These are phyloP conservation scores for Coemansia sp. DNA, from an alignment of 192 early-diverging fungal genomes.

Conservation along the genomic window DNA sequence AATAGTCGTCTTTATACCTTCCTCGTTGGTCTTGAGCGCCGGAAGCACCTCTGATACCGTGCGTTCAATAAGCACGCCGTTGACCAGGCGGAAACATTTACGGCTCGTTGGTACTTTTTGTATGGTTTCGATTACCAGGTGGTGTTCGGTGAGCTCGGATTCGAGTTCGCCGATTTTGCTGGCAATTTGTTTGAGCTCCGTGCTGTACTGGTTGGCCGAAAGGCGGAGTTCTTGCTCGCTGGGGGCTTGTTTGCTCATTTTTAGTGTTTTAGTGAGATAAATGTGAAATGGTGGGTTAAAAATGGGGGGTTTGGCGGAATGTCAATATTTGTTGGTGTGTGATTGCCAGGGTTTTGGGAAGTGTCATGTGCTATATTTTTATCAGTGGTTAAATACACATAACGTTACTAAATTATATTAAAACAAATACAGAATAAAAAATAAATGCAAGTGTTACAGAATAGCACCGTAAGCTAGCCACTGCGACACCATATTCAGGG, in stretches of 20 bases:
- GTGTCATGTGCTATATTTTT: too few species aligned
- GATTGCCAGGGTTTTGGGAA: too few species aligned
- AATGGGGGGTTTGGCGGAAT: too few species aligned
- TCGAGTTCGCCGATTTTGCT: conserved; percentile 94
- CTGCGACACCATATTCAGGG: conserved; percentile 75
- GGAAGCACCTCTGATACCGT: conserved; percentile 91
- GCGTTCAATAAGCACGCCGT: conserved; percentile 91
- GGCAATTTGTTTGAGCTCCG: conserved; percentile 82
- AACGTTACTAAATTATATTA: too few species aligned
- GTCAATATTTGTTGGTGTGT: too few species aligned
- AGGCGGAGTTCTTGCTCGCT: conserved; percentile 49
- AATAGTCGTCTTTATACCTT: conserved; percentile 77
- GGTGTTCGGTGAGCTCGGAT: conserved; percentile 89
- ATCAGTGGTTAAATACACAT: too few species aligned
- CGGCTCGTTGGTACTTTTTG: conserved; percentile 73
- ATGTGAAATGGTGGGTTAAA: too few species aligned
- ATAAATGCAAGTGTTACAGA: neutral
- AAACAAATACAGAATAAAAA: too few species aligned
- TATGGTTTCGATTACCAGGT: conserved; percentile 87
- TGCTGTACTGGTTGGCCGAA: conserved; percentile 59
- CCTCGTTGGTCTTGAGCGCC: conserved; percentile 79
- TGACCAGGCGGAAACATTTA: conserved; percentile 91
- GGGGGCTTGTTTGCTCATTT: conserved; percentile 6
- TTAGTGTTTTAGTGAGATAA: neutral
- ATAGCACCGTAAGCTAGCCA: conserved; percentile 56